Conservation (phyloP, 768 basidiomycete genomes). For the Austroboletus festivus region DNA sequence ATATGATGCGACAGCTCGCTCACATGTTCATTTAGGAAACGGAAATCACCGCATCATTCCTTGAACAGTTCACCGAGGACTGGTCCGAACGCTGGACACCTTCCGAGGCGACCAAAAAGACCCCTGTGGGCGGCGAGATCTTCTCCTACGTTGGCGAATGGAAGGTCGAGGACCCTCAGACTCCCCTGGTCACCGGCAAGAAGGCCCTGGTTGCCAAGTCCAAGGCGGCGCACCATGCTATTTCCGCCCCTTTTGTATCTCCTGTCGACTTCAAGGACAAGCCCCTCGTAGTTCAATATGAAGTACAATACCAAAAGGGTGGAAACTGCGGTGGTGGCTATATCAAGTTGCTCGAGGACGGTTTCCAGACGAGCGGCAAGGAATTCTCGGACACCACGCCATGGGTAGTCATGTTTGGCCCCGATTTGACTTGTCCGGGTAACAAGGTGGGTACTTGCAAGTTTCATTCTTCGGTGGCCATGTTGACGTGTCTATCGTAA, state of each 20-base stretch:
- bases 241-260: slow-evolving; percentile 83
- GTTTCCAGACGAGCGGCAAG: slow-evolving; percentile 90
- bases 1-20: background rate
- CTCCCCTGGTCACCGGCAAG: slow-evolving; percentile 78
- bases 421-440: slow-evolving; percentile 90
- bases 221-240: slow-evolving; percentile 98
- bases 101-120: slow-evolving; percentile 97
- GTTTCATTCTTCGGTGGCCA: background rate
- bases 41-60: slow-evolving; percentile 78
- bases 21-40: slow-evolving; percentile 52
- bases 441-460: slow-evolving; percentile 65
- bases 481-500: slow-evolving; percentile 3
- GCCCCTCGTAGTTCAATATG: slow-evolving; percentile 94
- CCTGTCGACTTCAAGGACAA: slow-evolving; percentile 79
- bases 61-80: slow-evolving; percentile 95
- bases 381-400: slow-evolving; percentile 93
- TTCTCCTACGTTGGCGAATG: slow-evolving; percentile 98
- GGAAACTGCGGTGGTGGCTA: slow-evolving; percentile 99
- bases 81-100: slow-evolving; percentile 93
- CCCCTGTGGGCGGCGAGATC: slow-evolving; percentile 90
- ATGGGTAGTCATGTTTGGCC: slow-evolving; percentile 97
- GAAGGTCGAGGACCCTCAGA: slow-evolving; percentile 87
- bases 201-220: slow-evolving; percentile 92
- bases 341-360: slow-evolving; percentile 91
- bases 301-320: slow-evolving; percentile 99